A percentile compares a stretch with the other conserved stretches of the same genome.
These are phyloP conservation scores for Ceratorhiza oryzae-sativae DNA, from an alignment of 1,284 basidiomycete species.

Conservation along the genomic window DNA sequence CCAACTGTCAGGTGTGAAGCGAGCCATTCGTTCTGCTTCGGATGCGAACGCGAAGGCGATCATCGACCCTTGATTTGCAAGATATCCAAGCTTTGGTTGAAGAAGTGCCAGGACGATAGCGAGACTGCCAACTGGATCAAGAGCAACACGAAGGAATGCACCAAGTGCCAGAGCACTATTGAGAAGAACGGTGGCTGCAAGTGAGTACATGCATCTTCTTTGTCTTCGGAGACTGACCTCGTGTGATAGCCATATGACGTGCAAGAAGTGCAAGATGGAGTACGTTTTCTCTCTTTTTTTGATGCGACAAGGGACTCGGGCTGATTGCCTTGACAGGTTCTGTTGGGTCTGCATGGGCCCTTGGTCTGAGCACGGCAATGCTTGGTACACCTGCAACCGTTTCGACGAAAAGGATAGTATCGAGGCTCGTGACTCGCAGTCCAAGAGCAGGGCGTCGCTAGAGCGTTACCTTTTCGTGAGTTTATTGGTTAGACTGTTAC, in stretches of 20 bases:
- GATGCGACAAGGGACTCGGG: slow-evolving; percentile 51
- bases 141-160: slow-evolving; percentile 98
- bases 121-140: slow-evolving; percentile 99
- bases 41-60: slow-evolving; percentile 83
- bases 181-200: slow-evolving; percentile 99
- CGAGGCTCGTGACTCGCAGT: slow-evolving; percentile 89
- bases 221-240: slow-evolving; percentile 9
- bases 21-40: slow-evolving; percentile 87
- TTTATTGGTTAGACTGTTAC: slow-evolving; percentile 43
- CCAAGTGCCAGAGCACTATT: slow-evolving; percentile 93
- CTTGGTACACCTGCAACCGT: slow-evolving; percentile 98
- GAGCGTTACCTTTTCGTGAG: slow-evolving; percentile 96
- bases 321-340: slow-evolving; percentile 84
- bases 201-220: slow-evolving; percentile 60
- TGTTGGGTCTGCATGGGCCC: slow-evolving; percentile 76
- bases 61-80: slow-evolving; percentile 92
- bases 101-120: slow-evolving; percentile 96
- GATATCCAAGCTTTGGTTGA: slow-evolving; percentile 92
- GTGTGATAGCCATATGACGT: slow-evolving; percentile 89
- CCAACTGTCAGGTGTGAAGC: slow-evolving; percentile 86
- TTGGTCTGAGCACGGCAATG: slow-evolving; percentile 97
- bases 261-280: slow-evolving; percentile 96
- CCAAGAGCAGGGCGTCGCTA: slow-evolving; percentile 83
- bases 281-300: slow-evolving; percentile 13
- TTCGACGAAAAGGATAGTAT: slow-evolving; percentile 93